Evolutionary conservation across 192 early-diverging fungal species (phyloP), one percentile per base, ranked within the genome.

Genomic region (Backusella morwellensis): DNA sequence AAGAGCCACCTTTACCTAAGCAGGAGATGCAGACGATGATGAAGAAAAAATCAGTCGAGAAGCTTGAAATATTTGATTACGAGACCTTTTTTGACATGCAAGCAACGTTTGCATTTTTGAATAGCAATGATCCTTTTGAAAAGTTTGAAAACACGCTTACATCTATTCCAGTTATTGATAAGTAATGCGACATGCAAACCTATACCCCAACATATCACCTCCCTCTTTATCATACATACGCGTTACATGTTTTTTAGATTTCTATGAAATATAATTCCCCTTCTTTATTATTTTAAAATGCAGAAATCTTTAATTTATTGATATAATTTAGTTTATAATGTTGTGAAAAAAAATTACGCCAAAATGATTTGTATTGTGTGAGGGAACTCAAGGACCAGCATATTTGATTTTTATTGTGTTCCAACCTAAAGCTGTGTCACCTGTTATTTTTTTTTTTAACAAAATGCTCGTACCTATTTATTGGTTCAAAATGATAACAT

Each of bases 41-140:
- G 4, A 41, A 23, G 38, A 19, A 38, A 23, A 35, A 40, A 41
- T 35, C 35, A 21, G n/a, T 70, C 4, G 44, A 50, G 32, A 72
- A 72, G 42, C 42, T 50, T 12, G 70, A 72, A 6, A 29, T 72
- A 44, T 72, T 47, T 26, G 70, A 72, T 50, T 32, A 47, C 1
- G 70, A 72, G 4, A 50, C 21, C 42, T 72, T 44, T 44, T 72
- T 72, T 72, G 70, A 72, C 19, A 72, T 72, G 70, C 70, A 72
- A 34, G 70, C 70, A 15, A 72, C 70, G 0, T 72, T 72, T 50
- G 70, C 70, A 0, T 72, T 72, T 19, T 72, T 72, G 42, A 72
- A 72, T 29, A 63, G 26, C 21, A 63, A 63, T 72, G 40, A 50
- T 34, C 29, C 70, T 17, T 44, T 36, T 68, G 67, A 35, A 21